Evolutionary conservation across 345 rosid species (phyloP), one percentile per base, ranked within the genome.

Genomic region (Pseudoturritis turrita): DNA sequence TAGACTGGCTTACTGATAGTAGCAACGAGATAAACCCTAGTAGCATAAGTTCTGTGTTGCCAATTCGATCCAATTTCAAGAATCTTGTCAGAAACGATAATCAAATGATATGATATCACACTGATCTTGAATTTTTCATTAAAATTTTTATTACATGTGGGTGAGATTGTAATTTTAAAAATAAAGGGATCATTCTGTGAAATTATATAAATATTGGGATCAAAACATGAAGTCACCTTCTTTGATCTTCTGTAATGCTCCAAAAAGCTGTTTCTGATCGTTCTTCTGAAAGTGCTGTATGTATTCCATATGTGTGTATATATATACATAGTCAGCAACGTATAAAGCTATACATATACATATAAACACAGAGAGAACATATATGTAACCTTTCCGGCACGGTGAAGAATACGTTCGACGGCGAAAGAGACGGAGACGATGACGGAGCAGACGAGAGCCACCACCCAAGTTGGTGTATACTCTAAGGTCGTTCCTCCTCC

Each of bases 21-120:
- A 92, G 71, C 72, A 89, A 80, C 11, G 98, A 89, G 60, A 92
- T 92, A 71, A 92, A 92, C 50, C 98, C 98, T 80, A 92, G 62
- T 21, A 92, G 75, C 98, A 92, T 92, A 82, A 88, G 78, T 80
- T 89, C 98, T 92, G 95, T 19, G 7, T 47, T 44, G 2, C 64
- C 47, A 21, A 10, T 36, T 13, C 11, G 7, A 23, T 31, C 54
- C 68, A 63, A 10, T 23, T 14, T 39, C 43, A 70, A 44, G 15
- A 65, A 25, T 23, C 9, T 10, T 66, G 53, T 66, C 40, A 74
- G 78, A 28, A 39, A 66, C 23, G 6, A 37, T 64, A 44, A 46
- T 47, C 53, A 83, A 71, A 26, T 58, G 6, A 52, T 21, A n/a
- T 61, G 10, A 41, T 21, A 8, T 41, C 15, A 54, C 25, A 29